Conservation (phyloP, 2,329 filamentous ascomycete genomes). For the Nigrograna mackinnonii region DNA sequence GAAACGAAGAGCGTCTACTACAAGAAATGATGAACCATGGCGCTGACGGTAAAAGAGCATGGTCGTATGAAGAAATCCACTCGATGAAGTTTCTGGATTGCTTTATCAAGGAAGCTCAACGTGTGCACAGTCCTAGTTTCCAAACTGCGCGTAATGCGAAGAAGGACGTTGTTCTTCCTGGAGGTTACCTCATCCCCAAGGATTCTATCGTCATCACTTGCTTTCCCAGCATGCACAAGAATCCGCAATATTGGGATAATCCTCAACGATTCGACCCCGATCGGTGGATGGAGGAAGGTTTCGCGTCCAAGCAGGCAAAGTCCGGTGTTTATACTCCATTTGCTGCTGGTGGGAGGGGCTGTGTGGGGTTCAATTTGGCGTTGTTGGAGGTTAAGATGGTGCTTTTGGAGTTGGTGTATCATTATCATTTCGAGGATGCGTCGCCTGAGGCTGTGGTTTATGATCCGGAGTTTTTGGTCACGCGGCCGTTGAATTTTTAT, state of each 20-base stretch:
- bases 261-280: constrained; percentile 61
- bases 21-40: constrained; percentile 57
- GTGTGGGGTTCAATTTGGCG: constrained; percentile 67
- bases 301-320: constrained; percentile 29
- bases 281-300: constrained; percentile 56
- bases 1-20: constrained; percentile 59
- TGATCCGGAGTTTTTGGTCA: constrained; percentile 62
- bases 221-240: constrained; percentile 49
- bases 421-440: constrained; percentile 58
- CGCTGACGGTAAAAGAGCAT: constrained; percentile 33
- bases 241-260: constrained; percentile 60
- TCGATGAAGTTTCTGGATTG: constrained; percentile 56
- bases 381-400: constrained; percentile 63
- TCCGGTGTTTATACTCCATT: constrained; percentile 61
- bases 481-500: constrained; percentile 59
- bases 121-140: constrained; percentile 63
- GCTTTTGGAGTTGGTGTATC: constrained; percentile 59
- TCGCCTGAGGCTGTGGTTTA: constrained; percentile 57
- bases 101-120: constrained; percentile 64
- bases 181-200: constrained; percentile 59
- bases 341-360: constrained; percentile 58
- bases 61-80: constrained; percentile 41
- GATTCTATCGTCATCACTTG: constrained; percentile 57
- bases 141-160: constrained; percentile 62
- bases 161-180: constrained; percentile 59